Evolutionary conservation across 2,329 filamentous ascomycete species (phyloP).

Genomic region (Seiridium unicorne): DNA sequence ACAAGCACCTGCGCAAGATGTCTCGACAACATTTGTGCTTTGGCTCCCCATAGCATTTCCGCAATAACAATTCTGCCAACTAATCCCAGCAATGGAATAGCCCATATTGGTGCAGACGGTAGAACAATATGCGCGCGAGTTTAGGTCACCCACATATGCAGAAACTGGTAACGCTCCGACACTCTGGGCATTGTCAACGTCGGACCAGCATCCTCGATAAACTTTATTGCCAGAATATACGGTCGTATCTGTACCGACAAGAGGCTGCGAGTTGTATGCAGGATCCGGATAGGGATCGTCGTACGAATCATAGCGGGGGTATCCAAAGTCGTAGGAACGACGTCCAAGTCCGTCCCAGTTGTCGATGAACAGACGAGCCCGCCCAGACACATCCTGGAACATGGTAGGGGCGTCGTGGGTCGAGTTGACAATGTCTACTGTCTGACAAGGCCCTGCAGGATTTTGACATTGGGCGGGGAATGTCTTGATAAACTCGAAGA

Average conservation of each 20-base stretch:
- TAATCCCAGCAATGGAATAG: conserved; percentile 8
- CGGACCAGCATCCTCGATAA: conserved; percentile 6
- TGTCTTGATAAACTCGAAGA: conserved; percentile 11
- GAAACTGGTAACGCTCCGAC: conserved; percentile 3
- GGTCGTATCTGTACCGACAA: conserved; percentile 3
- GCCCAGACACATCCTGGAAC: conserved; percentile 8
- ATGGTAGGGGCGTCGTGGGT: conserved; percentile 11
- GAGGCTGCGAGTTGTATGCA: not conserved
- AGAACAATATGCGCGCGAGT: conserved; percentile 9
- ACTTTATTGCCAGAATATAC: conserved; percentile 8
- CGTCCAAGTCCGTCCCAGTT: conserved; percentile 10
- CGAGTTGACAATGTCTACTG: conserved; percentile 11
- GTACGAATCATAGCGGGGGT: conserved; percentile 6
- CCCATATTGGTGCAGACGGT: conserved; percentile 1
- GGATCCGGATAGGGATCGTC: conserved; percentile 13
- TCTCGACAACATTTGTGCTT: conserved; percentile 3
- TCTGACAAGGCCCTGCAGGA: conserved; percentile 7
- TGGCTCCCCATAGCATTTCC: conserved; percentile 10
- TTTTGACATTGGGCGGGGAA: conserved; percentile 8
- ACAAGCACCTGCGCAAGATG: conserved; percentile 7
- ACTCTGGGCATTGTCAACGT: conserved; percentile 9
- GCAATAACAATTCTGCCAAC: conserved; percentile 10
- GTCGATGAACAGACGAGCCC: conserved; percentile 12
- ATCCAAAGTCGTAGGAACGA: conserved; percentile 8
- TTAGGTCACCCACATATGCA: conserved; percentile 4